phyloP scores from a whole-genome alignment of 495 filamentous ascomycete genomes.

The Sphaerosporella brunnea region DNA sequence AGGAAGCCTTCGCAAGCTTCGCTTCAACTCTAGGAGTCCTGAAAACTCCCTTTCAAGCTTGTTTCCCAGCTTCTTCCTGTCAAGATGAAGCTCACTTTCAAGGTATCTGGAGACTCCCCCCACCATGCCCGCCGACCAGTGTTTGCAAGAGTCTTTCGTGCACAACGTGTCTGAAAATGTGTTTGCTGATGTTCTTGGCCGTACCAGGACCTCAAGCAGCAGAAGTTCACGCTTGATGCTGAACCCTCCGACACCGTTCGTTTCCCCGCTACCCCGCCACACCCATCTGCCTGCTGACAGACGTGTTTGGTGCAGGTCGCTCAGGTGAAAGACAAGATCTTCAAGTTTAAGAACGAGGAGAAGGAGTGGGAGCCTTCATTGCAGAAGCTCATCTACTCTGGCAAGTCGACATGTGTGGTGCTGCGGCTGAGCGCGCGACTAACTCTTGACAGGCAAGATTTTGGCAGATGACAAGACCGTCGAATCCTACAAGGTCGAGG shows the following conservation, averaged over 20 bases:
- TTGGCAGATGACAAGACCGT: slow-evolving; percentile 92
- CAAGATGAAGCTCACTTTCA: slow-evolving; percentile 68
- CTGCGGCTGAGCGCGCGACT: slow-evolving; percentile 3
- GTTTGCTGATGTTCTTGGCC: background rate
- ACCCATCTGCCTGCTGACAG: background rate
- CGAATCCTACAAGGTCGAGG: slow-evolving; percentile 90
- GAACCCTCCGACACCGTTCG: slow-evolving; percentile 85
- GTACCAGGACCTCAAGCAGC: slow-evolving; percentile 79
- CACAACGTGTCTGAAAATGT: background rate
- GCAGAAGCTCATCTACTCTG: slow-evolving; percentile 94
- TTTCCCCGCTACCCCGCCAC: slow-evolving; percentile 9
- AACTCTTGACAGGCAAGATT: slow-evolving; percentile 59
- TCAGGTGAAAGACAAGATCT: slow-evolving; percentile 74
- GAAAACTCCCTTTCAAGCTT: too few relatives aligned
- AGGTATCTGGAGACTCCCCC: slow-evolving; percentile 34
- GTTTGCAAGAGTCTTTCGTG: background rate
- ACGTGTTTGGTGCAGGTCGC: slow-evolving; percentile 41
- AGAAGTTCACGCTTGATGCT: slow-evolving; percentile 88
- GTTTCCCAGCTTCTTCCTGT: too few relatives aligned
- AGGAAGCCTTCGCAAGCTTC: too few relatives aligned
- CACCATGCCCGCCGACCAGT: too few relatives aligned
- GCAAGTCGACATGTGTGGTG: slow-evolving; percentile 34
- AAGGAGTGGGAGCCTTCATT: slow-evolving; percentile 78
- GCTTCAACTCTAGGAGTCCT: too few relatives aligned
- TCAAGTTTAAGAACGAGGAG: slow-evolving; percentile 36